A percentile compares a stretch with the other conserved stretches of the same genome.
Evolutionary conservation across 345 rosid species (phyloP).

Genomic region (Draba incana): DNA sequence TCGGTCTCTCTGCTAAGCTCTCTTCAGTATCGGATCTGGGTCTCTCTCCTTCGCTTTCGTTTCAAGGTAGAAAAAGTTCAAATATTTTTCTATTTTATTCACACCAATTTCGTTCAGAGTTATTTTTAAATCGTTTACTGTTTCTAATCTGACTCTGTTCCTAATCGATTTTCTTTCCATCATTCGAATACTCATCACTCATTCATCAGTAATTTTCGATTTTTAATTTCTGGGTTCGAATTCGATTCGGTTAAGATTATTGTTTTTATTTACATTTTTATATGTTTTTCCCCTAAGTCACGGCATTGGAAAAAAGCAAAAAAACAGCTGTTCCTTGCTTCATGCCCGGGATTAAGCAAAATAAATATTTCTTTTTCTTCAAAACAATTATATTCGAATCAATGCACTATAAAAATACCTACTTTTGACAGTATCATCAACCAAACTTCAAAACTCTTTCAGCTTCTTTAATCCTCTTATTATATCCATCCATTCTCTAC

Average conservation of each 20-base stretch:
- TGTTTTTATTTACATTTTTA: not conserved
- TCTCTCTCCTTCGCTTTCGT: constrained; percentile 45
- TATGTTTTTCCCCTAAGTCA: constrained; percentile 36
- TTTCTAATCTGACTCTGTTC: constrained; percentile 12
- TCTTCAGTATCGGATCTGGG: constrained; percentile 51
- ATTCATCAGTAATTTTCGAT: not conserved
- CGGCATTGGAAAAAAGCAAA: constrained; percentile 39
- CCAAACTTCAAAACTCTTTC: constrained; percentile 25
- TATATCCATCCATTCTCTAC: not conserved
- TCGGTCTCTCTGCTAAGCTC: constrained; percentile 40
- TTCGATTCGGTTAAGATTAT: not conserved
- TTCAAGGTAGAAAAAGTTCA: constrained; percentile 38
- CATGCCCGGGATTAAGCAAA: constrained; percentile 35
- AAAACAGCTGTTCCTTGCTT: constrained; percentile 46
- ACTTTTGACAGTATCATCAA: constrained; percentile 37
- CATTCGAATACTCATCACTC: constrained; percentile 1
- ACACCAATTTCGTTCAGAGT: constrained; percentile 12
- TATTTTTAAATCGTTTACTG: not conserved
- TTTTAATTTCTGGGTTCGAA: constrained; percentile 19
- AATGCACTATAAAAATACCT: constrained; percentile 32
- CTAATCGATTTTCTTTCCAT: not conserved
- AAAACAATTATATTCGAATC: constrained; percentile 27
- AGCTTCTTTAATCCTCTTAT: constrained; percentile 1
- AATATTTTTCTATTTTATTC: constrained; percentile 15
- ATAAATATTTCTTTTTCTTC: not conserved